Conservation (phyloP, 1,139 yeast species). For the Trichomonascaceae sp. region DNA sequence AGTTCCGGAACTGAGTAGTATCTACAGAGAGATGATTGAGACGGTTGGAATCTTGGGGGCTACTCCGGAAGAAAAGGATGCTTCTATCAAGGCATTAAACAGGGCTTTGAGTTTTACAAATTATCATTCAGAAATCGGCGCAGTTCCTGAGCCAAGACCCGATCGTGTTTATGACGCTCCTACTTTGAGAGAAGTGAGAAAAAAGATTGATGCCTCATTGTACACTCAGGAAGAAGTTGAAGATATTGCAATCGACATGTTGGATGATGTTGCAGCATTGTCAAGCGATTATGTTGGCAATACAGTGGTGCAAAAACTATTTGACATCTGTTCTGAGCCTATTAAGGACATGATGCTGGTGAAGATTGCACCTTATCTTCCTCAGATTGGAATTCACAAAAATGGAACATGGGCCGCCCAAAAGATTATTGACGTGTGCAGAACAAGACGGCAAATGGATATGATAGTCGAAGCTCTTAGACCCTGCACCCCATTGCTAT, state of each 20-base stretch:
- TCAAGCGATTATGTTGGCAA: constrained; percentile 93
- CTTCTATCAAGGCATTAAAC: constrained; percentile 20
- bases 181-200: constrained; percentile 54
- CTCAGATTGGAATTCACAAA: constrained; percentile 92
- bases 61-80: constrained; percentile 15
- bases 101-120: constrained; percentile 27
- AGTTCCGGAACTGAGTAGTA: constrained; percentile 20
- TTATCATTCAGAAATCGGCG: constrained; percentile 24
- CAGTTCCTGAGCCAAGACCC: constrained; percentile 32
- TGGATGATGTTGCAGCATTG: constrained; percentile 83
- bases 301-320: constrained; percentile 88
- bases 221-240: constrained; percentile 57
- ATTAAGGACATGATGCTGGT: constrained; percentile 78
- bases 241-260: constrained; percentile 76
- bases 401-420: constrained; percentile 99
- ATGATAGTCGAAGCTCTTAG: constrained; percentile 64
- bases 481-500: constrained; percentile 78
- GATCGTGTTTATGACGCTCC: constrained; percentile 81
- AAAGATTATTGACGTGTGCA: constrained; percentile 76
- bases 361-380: constrained; percentile 69
- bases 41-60: constrained; percentile 32
- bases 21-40: constrained; percentile 25
- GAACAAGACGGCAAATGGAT: constrained; percentile 61
- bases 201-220: constrained; percentile 41
- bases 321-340: constrained; percentile 63